Base-by-base conservation (phyloP, 2,329 filamentous ascomycete species). In the Pseudophaeomoniella oleicola region DNA sequence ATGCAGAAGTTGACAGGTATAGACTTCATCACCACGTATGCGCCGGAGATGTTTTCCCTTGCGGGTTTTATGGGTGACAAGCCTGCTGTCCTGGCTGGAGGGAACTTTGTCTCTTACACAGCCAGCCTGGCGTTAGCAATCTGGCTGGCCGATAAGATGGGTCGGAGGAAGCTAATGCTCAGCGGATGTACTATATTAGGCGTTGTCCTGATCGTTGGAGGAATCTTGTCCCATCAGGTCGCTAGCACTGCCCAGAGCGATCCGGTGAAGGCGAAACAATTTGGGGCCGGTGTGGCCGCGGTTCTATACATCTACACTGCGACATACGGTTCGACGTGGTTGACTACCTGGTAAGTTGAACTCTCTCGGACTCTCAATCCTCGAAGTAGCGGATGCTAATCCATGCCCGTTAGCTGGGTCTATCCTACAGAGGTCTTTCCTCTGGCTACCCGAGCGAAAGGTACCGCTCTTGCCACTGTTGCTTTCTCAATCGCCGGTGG, bases 401-500 rank as follows among this genome's bases (percentile, higher is more conserved):
- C 10, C 15, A 4, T 15, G 4, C 6, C 22, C n/a, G 22, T 30
- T 16, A 47, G 47, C 36, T 48, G 47, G 47, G 44, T 48, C 10
- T 49, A 49, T 31, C 46, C 46, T 2, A 48, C 46, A 3, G 47
- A 48, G 32, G 41, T 47, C 13, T 47, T 46, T 33, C 46, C 42
- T 11, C 39, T 47, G 14, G 46, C 40, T 19, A 47, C 46, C 35
- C 40, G 46, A 33, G 42, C 39, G 17, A 50, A 46, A 35, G 46
- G 49, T 15, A 37, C 44, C 13, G 42, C 47, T 2, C 34, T 52
- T 32, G 42, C 49, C 3, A 51, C 45, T 12, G 44, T 52, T 16
- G 40, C 48, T 10, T 52, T 52, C 33, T 46, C 49, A n/a, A 36
- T 50, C 31, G 47, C 42, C 13, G 50, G 49, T n/a, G 50, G 45